Conservation (phyloP, 2,329 filamentous ascomycete species). For the Ophiostoma triangulosporum region DNA sequence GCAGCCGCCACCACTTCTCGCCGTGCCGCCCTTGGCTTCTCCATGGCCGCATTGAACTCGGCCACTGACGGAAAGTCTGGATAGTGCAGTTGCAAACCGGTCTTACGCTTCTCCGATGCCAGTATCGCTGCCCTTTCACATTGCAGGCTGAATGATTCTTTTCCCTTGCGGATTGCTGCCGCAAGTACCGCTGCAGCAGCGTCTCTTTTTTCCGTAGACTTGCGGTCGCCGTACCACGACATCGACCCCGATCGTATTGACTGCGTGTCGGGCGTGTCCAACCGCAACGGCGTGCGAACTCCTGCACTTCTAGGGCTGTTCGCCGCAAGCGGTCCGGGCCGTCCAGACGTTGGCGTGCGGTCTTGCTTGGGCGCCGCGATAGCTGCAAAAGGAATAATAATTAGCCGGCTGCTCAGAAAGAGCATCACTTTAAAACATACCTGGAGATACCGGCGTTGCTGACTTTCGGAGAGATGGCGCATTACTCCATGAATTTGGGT, state of each 20-base stretch:
- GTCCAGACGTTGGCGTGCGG: neutral
- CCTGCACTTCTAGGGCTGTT: neutral
- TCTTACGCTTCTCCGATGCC: neutral
- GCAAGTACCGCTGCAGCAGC: neutral
- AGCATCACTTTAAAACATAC: neutral
- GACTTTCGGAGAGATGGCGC: neutral
- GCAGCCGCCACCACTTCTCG: neutral
- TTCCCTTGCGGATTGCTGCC: neutral
- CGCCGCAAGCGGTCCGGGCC: neutral
- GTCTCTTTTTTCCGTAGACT: conserved; percentile 1
- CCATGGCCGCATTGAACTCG: neutral
- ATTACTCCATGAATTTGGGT: neutral
- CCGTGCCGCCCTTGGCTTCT: neutral
- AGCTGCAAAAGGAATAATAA: neutral
- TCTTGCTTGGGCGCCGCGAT: neutral
- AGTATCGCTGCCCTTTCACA: neutral
- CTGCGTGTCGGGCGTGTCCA: too few relatives aligned
- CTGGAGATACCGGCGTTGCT: neutral
- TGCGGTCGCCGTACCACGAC: too few relatives aligned
- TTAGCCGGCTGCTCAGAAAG: neutral
- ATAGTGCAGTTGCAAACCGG: neutral
- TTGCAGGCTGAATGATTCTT: neutral
- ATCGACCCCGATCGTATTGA: too few relatives aligned
- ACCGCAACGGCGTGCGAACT: neutral
- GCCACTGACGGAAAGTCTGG: conserved; percentile 10